Evolutionary conservation across 306 rosid species (phyloP).

Genomic region (Castanea sativa): DNA sequence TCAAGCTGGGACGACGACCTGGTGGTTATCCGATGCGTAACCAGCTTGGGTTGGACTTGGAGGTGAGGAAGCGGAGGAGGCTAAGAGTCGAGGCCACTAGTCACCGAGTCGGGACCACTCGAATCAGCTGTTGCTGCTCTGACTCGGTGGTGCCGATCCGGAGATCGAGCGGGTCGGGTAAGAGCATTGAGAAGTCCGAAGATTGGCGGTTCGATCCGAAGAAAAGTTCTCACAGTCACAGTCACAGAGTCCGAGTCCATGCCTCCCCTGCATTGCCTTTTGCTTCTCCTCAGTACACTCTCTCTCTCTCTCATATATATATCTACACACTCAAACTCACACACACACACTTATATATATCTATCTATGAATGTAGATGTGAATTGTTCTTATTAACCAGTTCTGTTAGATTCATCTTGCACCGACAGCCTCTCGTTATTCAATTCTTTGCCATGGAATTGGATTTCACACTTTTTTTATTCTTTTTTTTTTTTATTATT

Average conservation of each 20-base stretch:
- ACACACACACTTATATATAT: not conserved
- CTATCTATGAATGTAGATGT: no score
- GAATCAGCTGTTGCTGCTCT: slow-evolving; percentile 56
- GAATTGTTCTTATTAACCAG: no score
- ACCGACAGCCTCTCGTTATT: not conserved
- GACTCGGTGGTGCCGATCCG: slow-evolving; percentile 66
- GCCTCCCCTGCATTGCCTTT: slow-evolving; percentile 79
- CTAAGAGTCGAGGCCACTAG: slow-evolving; percentile 19
- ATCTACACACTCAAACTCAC: no score
- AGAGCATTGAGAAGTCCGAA: slow-evolving; percentile 47
- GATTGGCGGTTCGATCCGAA: slow-evolving; percentile 59
- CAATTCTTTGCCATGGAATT: not conserved
- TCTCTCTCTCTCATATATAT: no score
- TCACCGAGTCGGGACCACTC: slow-evolving; percentile 33
- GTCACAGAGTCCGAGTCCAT: slow-evolving; percentile 52
- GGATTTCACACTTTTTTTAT: no score
- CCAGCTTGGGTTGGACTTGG: slow-evolving; percentile 25
- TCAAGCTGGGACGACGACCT: slow-evolving; percentile 38
- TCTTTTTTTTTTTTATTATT: no score
- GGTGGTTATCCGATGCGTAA: slow-evolving; percentile 17
- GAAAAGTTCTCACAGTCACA: slow-evolving; percentile 43
- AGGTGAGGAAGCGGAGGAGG: slow-evolving; percentile 42
- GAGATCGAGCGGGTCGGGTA: slow-evolving; percentile 44
- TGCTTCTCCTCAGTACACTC: slow-evolving; percentile 68
- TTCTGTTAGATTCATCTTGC: no score